Base-by-base conservation (phyloP, 805 yeast genomes). In the Scheffersomyces lignosus region DNA sequence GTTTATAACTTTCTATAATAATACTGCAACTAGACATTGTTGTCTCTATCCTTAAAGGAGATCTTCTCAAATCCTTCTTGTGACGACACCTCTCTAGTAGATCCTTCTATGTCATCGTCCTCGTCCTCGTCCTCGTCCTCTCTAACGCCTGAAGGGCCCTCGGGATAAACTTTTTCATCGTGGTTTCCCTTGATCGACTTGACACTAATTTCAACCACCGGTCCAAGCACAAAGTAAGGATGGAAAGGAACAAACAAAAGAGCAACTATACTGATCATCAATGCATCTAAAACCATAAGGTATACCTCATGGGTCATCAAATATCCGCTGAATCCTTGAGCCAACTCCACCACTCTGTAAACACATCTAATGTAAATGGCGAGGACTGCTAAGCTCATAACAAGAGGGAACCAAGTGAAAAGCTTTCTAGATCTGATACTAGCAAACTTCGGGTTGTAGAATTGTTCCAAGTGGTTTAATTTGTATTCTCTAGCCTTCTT, bases 281-380 rank as follows among this genome's bases (percentile, higher is more conserved):
- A 9, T 2, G 51, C 49, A 24, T 49, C 53, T 9, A 49, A 41
- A n/a, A 36, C 34, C 44, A 45, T 36, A 15, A 49, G 29, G 38
- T 34, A 47, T 15, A 36, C 43, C 37, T 49, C 53, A 35, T 49
- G 49, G 3, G 39, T 34, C 17, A 43, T 32, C n/a, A 47, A 38
- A 33, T 39, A 47, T 7, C 53, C 53, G 9, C 12, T 15, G 27
- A 44, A 47, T 3, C 53, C 51, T 27, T 47, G 39, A 27, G 40
- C 30, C 34, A 49, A 40, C 34, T 49, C 49, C 14, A 47, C 48
- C 34, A 47, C 48, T 20, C 53, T 37, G 31, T 49, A 49, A 4
- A 47, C 27, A 15, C 42, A 38, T 14, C 42, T 18, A 31, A 39
- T 32, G 34, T 39, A 39, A 24, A 39, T 29, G 20, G 35, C 13